A percentile compares a stretch with the other conserved stretches of the same genome.
These are phyloP conservation scores for Wickerhamomyces chaumierensis DNA, from an alignment of 805 yeast species.

Conservation along the genomic window DNA sequence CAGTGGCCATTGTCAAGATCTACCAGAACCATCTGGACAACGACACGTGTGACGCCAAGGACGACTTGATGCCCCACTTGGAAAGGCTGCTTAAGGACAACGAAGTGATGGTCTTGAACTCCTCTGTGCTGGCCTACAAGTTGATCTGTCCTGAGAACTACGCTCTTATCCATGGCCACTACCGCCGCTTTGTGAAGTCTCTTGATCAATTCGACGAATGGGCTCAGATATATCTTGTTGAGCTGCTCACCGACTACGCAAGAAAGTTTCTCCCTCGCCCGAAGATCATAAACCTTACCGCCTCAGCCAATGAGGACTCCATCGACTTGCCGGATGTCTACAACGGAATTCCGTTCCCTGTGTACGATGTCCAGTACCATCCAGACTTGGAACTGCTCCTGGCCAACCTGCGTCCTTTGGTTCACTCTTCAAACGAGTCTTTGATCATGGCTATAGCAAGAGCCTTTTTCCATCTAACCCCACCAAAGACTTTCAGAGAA, in stretches of 20 bases:
- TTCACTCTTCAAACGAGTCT: slow-evolving; percentile 41
- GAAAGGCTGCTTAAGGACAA: slow-evolving; percentile 50
- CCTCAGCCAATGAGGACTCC: slow-evolving; percentile 17
- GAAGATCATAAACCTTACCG: slow-evolving; percentile 19
- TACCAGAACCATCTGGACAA: slow-evolving; percentile 30
- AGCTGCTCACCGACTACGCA: slow-evolving; percentile 55
- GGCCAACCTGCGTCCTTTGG: slow-evolving; percentile 31
- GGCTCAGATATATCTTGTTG: slow-evolving; percentile 50
- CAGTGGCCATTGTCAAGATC: slow-evolving; percentile 59
- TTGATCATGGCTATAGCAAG: slow-evolving; percentile 53
- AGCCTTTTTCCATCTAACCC: slow-evolving; percentile 45
- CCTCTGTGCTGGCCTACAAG: slow-evolving; percentile 49
- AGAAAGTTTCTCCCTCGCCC: slow-evolving; percentile 52
- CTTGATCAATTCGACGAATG: slow-evolving; percentile 55
- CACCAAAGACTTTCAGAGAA: slow-evolving; percentile 39
- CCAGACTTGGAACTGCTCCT: slow-evolving; percentile 49
- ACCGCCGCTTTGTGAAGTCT: slow-evolving; percentile 41
- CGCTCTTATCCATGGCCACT: slow-evolving; percentile 62
- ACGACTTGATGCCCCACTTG: slow-evolving; percentile 40
- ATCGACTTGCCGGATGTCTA: slow-evolving; percentile 34
- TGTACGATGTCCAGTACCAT: slow-evolving; percentile 34
- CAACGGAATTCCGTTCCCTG: slow-evolving; percentile 25
- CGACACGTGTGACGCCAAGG: slow-evolving; percentile 20
- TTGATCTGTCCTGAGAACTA: slow-evolving; percentile 44
- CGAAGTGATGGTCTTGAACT: slow-evolving; percentile 55